phyloP scores from a whole-genome alignment of 1,284 basidiomycete genomes.

The Rhizoctonia solani region DNA sequence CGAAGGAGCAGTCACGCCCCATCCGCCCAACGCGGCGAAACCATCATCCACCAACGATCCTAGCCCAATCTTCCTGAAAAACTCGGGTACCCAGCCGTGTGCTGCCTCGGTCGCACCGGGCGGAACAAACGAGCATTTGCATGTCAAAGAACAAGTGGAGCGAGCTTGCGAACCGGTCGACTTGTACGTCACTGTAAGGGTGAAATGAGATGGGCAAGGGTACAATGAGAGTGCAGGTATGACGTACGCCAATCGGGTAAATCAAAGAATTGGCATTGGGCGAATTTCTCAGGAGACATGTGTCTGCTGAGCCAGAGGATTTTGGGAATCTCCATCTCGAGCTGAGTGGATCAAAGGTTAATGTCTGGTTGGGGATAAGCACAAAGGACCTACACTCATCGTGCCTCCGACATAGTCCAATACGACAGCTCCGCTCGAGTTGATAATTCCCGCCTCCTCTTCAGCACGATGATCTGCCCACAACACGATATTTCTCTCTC shows the following conservation, averaged over 20 bases:
- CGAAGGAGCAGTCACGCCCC: conserved; percentile 37
- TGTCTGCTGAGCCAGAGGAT: conserved; percentile 94
- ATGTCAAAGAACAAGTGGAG: conserved; percentile 91
- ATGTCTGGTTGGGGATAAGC: conserved; percentile 43
- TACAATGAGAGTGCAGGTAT: not conserved
- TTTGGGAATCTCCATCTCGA: conserved; percentile 98
- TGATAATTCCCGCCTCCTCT: conserved; percentile 89
- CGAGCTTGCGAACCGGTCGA: conserved; percentile 81
- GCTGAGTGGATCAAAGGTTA: conserved; percentile 50
- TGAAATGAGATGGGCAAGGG: not conserved
- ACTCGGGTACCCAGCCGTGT: conserved; percentile 84
- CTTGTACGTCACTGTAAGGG: conserved; percentile 72
- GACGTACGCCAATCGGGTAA: conserved; percentile 80
- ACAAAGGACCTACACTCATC: conserved; percentile 77
- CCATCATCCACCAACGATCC: conserved; percentile 65
- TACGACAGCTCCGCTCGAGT: conserved; percentile 80
- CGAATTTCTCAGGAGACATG: conserved; percentile 78
- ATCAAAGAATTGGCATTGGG: conserved; percentile 91
- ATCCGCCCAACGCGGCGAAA: conserved; percentile 79
- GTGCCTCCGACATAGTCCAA: conserved; percentile 95
- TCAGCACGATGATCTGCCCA: conserved; percentile 97
- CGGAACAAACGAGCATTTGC: conserved; percentile 97
- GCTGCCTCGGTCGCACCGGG: conserved; percentile 51
- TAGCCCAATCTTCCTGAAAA: conserved; percentile 84
- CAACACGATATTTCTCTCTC: conserved; percentile 83